A percentile compares a stretch with the other conserved stretches of the same genome.
phyloP scores from a whole-genome alignment of 2,329 filamentous ascomycete genomes.

The Fusarium drepaniforme region DNA sequence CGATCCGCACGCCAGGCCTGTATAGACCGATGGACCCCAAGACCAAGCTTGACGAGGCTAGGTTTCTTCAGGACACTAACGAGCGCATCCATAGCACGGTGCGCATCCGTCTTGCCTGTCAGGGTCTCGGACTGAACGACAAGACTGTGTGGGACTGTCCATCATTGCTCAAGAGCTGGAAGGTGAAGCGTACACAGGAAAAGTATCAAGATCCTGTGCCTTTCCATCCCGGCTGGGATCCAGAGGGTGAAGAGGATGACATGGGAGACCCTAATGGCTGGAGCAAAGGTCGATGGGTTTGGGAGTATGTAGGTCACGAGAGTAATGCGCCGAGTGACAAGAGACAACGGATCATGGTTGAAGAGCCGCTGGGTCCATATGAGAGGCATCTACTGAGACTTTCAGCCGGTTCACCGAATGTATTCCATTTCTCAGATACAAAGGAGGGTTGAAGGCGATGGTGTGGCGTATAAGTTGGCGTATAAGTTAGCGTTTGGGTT shows the following conservation, averaged over 20 bases:
- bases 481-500: background rate
- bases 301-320: conserved; percentile 64
- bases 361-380: conserved; percentile 66
- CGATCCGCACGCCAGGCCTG: conserved; percentile 60
- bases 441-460: conserved; percentile 1
- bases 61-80: conserved; percentile 64
- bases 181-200: conserved; percentile 51
- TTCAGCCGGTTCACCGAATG: conserved; percentile 57
- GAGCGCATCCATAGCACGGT: conserved; percentile 68
- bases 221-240: conserved; percentile 49
- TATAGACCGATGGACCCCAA: conserved; percentile 60
- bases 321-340: conserved; percentile 55
- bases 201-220: conserved; percentile 52
- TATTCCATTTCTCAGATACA: conserved; percentile 56
- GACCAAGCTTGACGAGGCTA: conserved; percentile 49
- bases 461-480: background rate
- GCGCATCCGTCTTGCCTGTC: conserved; percentile 63
- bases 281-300: conserved; percentile 60
- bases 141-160: conserved; percentile 59
- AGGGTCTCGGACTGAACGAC: conserved; percentile 64
- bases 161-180: conserved; percentile 59
- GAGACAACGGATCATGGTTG: conserved; percentile 58
- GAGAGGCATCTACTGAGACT: conserved; percentile 62
- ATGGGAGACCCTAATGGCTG: conserved; percentile 41
- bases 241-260: conserved; percentile 37